Percentiles rank a stretch among this genome's conserved stretches.
These are phyloP conservation scores for Bothriochloa decipiens DNA, from an alignment of 176 grass and related monocot species.

Conservation along the genomic window DNA sequence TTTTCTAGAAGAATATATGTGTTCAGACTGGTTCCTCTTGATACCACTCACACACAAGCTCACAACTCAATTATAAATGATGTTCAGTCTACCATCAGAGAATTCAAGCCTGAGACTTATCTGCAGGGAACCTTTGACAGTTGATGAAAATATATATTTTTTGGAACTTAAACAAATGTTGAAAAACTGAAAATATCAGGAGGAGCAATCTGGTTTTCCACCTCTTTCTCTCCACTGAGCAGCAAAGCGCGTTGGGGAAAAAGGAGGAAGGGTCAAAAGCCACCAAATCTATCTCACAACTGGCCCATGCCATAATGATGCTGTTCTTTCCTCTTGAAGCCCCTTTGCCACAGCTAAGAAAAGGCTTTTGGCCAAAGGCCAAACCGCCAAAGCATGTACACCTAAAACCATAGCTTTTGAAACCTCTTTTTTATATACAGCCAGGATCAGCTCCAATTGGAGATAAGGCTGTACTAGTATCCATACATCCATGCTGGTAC, in stretches of 20 bases:
- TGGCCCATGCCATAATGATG: conserved; percentile 18
- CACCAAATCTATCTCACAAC: conserved; percentile 25
- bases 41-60: conserved; percentile 6
- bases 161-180: too few species aligned
- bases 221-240: neutral
- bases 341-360: conserved; percentile 33
- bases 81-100: neutral
- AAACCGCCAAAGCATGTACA: conserved; percentile 38
- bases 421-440: neutral
- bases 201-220: conserved; percentile 1
- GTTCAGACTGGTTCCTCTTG: conserved; percentile 18
- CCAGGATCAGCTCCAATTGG: conserved; percentile 35
- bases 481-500: conserved; percentile 11
- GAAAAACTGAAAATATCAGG: neutral
- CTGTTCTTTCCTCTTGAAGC: conserved; percentile 26
- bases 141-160: neutral
- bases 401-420: conserved; percentile 42
- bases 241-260: neutral
- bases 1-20: conserved; percentile 16
- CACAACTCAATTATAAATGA: neutral
- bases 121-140: conserved; percentile 14
- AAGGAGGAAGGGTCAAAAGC: conserved; percentile 33
- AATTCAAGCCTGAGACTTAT: neutral
- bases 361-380: conserved; percentile 34
- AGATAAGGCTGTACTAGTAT: conserved; percentile 26